phyloP scores from a whole-genome alignment of 768 basidiomycete genomes.

The Boletales sp. region DNA sequence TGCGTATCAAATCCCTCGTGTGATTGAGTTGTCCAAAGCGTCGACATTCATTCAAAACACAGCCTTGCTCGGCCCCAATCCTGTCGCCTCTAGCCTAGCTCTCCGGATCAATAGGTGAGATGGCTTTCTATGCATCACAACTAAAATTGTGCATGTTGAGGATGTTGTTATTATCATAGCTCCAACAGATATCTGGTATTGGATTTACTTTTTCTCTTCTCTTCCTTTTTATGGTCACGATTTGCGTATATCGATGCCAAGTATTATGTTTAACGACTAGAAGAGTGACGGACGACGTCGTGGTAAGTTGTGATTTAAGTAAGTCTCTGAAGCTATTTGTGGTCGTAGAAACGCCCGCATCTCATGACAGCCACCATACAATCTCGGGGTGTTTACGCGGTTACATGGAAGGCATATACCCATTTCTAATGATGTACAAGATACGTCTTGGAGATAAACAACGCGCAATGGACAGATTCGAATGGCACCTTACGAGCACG shows the following conservation, averaged over 20 bases:
- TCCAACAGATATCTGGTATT: not conserved
- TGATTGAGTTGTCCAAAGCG: not conserved
- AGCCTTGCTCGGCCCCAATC: constrained; percentile 4
- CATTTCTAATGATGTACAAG: constrained; percentile 3
- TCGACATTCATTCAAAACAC: constrained; percentile 11
- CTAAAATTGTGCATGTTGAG: constrained; percentile 19
- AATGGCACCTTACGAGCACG: constrained; percentile 9
- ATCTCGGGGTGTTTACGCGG: constrained; percentile 1
- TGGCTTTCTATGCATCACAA: constrained; percentile 14
- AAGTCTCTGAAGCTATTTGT: constrained; percentile 7
- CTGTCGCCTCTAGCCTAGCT: constrained; percentile 1
- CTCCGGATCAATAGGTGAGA: constrained; percentile 7
- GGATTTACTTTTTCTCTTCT: no score
- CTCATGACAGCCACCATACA: not conserved
- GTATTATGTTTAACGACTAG: not conserved
- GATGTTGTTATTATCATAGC: not conserved
- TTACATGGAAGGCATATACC: constrained; percentile 2
- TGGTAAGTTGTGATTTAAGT: not conserved
- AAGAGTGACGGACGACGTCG: no score
- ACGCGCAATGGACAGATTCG: constrained; percentile 16
- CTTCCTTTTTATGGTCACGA: not conserved
- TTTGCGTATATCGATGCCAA: not conserved
- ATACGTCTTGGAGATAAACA: constrained; percentile 19
- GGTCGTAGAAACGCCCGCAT: constrained; percentile 4
- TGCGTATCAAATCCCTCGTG: constrained; percentile 8